phyloP scores from a whole-genome alignment of 345 rosid genomes.

The Excoecaria cochinchinensis region DNA sequence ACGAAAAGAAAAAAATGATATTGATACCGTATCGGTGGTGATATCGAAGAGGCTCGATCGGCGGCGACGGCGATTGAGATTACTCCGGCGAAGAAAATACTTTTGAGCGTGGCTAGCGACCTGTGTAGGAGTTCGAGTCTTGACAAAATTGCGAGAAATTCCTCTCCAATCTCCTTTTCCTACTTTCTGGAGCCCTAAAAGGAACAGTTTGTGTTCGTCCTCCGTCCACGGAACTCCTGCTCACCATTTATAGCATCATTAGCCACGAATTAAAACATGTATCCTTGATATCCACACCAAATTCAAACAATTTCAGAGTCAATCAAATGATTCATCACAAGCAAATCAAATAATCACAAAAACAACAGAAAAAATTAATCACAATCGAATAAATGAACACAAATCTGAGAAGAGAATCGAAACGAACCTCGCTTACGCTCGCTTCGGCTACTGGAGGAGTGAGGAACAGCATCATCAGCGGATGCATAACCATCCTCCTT shows the following conservation, averaged over 20 bases:
- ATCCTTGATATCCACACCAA: neutral
- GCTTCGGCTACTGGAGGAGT: slow-evolving; percentile 43
- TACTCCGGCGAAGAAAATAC: slow-evolving; percentile 73
- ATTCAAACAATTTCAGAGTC: neutral
- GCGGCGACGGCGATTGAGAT: slow-evolving; percentile 87
- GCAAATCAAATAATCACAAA: neutral
- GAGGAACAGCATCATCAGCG: slow-evolving; percentile 70
- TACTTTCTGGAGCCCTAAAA: slow-evolving; percentile 75
- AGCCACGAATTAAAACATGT: neutral
- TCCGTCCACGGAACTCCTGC: slow-evolving; percentile 96
- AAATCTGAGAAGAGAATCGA: neutral
- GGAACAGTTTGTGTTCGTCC: slow-evolving; percentile 87
- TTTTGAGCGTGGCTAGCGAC: slow-evolving; percentile 99
- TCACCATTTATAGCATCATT: neutral
- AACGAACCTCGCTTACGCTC: slow-evolving; percentile 84
- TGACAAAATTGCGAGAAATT: slow-evolving; percentile 81
- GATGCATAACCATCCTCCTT: slow-evolving; percentile 61
- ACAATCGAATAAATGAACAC: neutral
- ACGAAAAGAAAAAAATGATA: neutral
- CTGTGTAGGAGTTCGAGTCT: slow-evolving; percentile 86
- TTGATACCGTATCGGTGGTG: slow-evolving; percentile 69
- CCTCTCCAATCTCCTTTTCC: slow-evolving; percentile 98
- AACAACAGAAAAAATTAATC: neutral
- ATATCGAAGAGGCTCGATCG: slow-evolving; percentile 91
- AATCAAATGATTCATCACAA: slow-evolving; percentile 1